phyloP scores from a whole-genome alignment of 495 filamentous ascomycete species.

The Aspergillus sclerotioniger region DNA sequence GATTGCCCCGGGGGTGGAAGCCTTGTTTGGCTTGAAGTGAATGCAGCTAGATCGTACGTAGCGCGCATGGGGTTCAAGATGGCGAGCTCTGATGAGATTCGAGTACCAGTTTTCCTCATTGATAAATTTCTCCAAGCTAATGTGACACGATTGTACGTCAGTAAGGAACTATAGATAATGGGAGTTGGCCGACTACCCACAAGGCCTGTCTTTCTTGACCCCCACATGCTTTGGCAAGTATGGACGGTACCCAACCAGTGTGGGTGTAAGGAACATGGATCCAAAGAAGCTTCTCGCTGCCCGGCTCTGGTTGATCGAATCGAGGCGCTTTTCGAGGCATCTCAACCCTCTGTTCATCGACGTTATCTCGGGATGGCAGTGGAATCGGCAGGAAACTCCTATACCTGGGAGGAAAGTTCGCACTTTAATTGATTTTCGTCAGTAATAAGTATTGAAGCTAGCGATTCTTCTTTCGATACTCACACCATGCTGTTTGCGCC shows the following conservation, averaged over 20 bases:
- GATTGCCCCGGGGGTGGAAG: constrained; percentile 22
- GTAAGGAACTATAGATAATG: neutral
- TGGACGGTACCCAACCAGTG: constrained; percentile 59
- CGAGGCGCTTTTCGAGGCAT: constrained; percentile 32
- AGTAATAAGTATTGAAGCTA: neutral
- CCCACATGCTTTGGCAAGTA: constrained; percentile 23
- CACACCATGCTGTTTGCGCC: neutral
- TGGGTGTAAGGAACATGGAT: constrained; percentile 67
- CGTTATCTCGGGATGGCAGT: constrained; percentile 23
- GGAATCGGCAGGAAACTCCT: constrained; percentile 30
- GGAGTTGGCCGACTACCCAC: constrained; percentile 12
- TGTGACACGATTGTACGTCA: neutral
- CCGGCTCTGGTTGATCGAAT: constrained; percentile 40
- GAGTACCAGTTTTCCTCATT: constrained; percentile 45
- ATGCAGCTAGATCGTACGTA: constrained; percentile 45
- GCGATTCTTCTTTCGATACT: neutral
- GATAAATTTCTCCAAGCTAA: constrained; percentile 51
- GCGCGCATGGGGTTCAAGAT: constrained; percentile 46
- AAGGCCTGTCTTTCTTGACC: constrained; percentile 30
- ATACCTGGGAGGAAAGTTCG: constrained; percentile 19
- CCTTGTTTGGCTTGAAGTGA: constrained; percentile 31
- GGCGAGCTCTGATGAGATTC: constrained; percentile 44
- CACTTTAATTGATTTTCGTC: constrained; percentile 2
- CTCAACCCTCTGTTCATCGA: constrained; percentile 25
- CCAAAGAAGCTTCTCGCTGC: constrained; percentile 57